Evolutionary conservation across 441 rosid species (phyloP), one percentile per base, ranked within the genome.

Genomic region (Omphalea diandra): DNA sequence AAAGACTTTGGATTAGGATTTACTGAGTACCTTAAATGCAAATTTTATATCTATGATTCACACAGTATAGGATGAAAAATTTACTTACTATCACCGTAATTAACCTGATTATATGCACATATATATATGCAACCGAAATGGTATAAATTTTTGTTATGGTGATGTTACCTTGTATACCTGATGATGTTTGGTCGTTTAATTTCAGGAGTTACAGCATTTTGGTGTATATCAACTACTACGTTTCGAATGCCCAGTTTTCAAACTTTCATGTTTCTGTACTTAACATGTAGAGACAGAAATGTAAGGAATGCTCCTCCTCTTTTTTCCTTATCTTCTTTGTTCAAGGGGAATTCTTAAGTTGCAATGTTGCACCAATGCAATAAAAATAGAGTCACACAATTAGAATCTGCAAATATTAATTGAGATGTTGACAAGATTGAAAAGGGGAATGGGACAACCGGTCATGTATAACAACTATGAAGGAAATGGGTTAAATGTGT

Each of bases 201-300:
- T 67, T 38, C 61, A 67, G 62, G 71, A 15, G 27, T 67, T 8
- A 31, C 49, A 3, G 56, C 32, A 35, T 14, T 26, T 33, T 50
- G 11, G 14, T 65, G 41, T 17, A 17, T n/a, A 47, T n/a, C 40
- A 65, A 4, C 46, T 66, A 31, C 55, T 47, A 64, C 56, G 12
- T 43, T 65, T n/a, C 57, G 26, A 3, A 40, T 46, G 4, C 7
- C 6, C 18, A 46, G 57, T 35, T 7, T 22, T 14, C 27, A 50
- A 33, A 49, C 6, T 35, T 50, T 20, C 27, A 22, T 22, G 70
- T 53, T 9, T 66, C 36, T 52, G 47, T 36, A 66, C 49, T n/a
- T n/a, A n/a, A n/a, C n/a, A n/a, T n/a, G n/a, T n/a, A n/a, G n/a
- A n/a, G n/a, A n/a, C n/a, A n/a, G n/a, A n/a, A n/a, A n/a, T n/a